Conservation (phyloP, 2,329 filamentous ascomycete genomes). For the Colletotrichum eleusines region DNA sequence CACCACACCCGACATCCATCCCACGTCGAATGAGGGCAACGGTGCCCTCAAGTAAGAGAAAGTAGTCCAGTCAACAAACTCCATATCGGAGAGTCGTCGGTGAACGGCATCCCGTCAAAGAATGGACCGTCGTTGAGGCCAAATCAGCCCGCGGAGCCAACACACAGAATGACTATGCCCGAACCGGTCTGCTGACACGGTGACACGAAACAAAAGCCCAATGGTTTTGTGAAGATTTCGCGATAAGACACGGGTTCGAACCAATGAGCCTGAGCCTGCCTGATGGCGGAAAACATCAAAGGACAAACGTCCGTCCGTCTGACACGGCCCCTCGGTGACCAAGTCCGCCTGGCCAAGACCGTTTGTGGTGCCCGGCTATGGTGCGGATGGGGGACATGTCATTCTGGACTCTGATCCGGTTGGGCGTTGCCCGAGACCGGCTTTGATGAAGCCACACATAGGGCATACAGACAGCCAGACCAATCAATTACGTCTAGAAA, state of each 20-base stretch:
- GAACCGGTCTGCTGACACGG: not conserved
- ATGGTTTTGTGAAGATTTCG: not conserved
- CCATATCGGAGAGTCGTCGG: not conserved
- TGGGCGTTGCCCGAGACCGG: not conserved
- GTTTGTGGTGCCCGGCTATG: not conserved
- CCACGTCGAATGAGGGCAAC: not conserved
- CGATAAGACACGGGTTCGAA: too few species aligned
- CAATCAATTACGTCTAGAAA: not conserved
- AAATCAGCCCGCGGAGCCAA: not conserved
- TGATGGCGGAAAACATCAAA: not conserved
- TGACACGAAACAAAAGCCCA: not conserved
- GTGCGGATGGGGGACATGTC: not conserved
- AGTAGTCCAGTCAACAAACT: accelerated
- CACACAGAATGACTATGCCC: not conserved
- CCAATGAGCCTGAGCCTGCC: not conserved
- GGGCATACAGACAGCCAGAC: not conserved
- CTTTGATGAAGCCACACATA: not conserved
- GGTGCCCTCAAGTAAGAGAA: not conserved
- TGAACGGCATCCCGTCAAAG: not conserved
- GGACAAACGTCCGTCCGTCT: slow-evolving; percentile 3
- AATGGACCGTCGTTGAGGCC: not conserved
- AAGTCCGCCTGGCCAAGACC: not conserved
- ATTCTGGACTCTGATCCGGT: not conserved
- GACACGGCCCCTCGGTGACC: not conserved
- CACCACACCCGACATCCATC: not conserved